phyloP scores from a whole-genome alignment of 2,329 filamentous ascomycete species.

The Penicillium sp. region DNA sequence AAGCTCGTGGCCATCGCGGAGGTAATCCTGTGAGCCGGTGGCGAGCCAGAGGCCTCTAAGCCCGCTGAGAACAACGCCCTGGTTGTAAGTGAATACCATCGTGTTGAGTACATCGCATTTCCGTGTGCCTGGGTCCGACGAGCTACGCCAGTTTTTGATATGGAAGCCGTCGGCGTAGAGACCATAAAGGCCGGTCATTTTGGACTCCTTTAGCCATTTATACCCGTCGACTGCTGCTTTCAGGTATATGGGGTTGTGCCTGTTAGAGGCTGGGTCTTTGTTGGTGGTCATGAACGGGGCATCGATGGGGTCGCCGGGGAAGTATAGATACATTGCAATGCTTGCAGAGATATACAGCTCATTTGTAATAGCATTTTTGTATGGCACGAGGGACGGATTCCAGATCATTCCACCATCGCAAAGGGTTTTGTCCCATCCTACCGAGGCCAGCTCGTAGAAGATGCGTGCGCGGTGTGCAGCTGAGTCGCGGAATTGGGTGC shows the following conservation, averaged over 20 bases:
- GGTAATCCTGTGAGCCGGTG: constrained; percentile 69
- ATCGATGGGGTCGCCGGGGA: constrained; percentile 74
- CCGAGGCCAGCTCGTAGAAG: constrained; percentile 78
- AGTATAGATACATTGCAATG: constrained; percentile 84
- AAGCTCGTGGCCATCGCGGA: constrained; percentile 77
- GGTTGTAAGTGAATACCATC: constrained; percentile 95
- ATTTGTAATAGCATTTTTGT: constrained; percentile 97
- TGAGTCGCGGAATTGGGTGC: constrained; percentile 68
- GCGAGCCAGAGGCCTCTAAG: constrained; percentile 76
- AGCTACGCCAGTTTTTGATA: constrained; percentile 63
- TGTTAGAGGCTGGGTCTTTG: constrained; percentile 26
- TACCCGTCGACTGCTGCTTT: constrained; percentile 75
- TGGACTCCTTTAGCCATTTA: constrained; percentile 72
- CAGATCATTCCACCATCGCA: constrained; percentile 90
- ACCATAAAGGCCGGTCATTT: constrained; percentile 75
- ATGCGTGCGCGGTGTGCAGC: constrained; percentile 81
- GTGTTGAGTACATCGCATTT: constrained; percentile 79
- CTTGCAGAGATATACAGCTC: constrained; percentile 84
- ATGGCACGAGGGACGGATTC: constrained; percentile 76
- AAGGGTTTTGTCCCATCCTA: constrained; percentile 77
- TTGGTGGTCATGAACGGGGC: constrained; percentile 60
- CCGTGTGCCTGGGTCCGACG: constrained; percentile 62
- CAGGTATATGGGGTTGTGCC: constrained; percentile 65
- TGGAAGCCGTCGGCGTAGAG: constrained; percentile 89
- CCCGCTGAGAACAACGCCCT: constrained; percentile 83